phyloP scores from a whole-genome alignment of 2,329 filamentous ascomycete species.

The Celoporthe dispersa region DNA sequence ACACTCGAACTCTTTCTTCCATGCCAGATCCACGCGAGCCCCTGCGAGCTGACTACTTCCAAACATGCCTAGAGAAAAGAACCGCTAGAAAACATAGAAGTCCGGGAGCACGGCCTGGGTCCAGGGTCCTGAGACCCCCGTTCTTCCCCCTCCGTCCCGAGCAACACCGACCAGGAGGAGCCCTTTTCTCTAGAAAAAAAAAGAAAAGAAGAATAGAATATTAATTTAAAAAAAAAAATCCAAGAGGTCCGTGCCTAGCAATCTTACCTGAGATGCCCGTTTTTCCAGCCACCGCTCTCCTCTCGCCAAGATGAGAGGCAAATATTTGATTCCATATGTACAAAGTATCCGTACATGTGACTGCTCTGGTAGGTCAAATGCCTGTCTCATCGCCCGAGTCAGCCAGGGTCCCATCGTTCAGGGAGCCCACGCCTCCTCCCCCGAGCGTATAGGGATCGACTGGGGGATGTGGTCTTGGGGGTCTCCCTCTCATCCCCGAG shows the following conservation, averaged over 20 bases:
- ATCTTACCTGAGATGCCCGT: slow-evolving; percentile 5
- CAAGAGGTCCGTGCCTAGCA: not conserved
- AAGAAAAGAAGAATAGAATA: too few species aligned
- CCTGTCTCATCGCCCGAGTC: slow-evolving; percentile 4
- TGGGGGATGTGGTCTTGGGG: not conserved
- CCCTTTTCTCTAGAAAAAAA: not conserved
- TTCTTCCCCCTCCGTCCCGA: slow-evolving; percentile 2
- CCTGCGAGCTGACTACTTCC: not conserved
- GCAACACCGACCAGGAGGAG: not conserved
- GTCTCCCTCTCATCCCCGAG: not conserved
- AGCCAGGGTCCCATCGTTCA: not conserved
- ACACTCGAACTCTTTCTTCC: not conserved
- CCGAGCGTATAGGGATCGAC: not conserved
- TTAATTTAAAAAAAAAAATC: not conserved
- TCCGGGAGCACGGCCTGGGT: not conserved
- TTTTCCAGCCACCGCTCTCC: not conserved
- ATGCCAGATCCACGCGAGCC: not conserved
- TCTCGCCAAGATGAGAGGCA: not conserved
- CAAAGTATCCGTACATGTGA: not conserved
- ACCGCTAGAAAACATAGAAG: not conserved
- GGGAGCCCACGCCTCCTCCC: not conserved
- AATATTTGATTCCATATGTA: not conserved
- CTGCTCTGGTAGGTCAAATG: not conserved
- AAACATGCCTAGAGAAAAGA: not conserved
- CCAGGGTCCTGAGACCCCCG: not conserved